These are phyloP conservation scores for Phialophora expanda DNA, from an alignment of 2,329 filamentous ascomycete genomes.

Conservation along the genomic window DNA sequence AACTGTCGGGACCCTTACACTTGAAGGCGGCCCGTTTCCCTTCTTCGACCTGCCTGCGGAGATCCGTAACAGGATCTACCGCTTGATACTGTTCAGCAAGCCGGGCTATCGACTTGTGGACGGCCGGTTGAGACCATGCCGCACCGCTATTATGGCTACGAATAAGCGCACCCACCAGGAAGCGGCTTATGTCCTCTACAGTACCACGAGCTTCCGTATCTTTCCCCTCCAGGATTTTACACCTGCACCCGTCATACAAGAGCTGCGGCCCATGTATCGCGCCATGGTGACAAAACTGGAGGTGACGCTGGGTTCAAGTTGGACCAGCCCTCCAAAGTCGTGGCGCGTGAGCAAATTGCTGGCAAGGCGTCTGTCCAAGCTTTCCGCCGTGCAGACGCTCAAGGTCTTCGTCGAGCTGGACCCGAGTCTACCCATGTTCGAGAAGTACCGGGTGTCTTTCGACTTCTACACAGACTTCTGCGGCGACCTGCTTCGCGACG, in stretches of 20 bases:
- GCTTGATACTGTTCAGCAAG: conserved; percentile 29
- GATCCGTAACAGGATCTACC: conserved; percentile 57
- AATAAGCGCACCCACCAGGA: conserved; percentile 57
- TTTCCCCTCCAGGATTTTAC: conserved; percentile 59
- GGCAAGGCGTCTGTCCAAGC: conserved; percentile 44
- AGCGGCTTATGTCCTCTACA: conserved; percentile 58
- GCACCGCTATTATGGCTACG: conserved; percentile 46
- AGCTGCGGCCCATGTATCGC: conserved; percentile 59
- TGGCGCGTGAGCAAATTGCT: conserved; percentile 59
- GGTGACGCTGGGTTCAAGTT: conserved; percentile 64
- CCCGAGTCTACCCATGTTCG: conserved; percentile 59
- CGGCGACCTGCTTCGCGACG: conserved; percentile 54
- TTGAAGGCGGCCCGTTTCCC: conserved; percentile 48
- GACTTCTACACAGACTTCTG: conserved; percentile 65
- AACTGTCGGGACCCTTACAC: conserved; percentile 5
- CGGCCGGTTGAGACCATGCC: conserved; percentile 24
- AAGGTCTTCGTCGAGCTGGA: conserved; percentile 65
- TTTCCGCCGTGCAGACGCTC: conserved; percentile 52
- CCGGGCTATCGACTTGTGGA: conserved; percentile 39
- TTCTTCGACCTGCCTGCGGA: conserved; percentile 62
- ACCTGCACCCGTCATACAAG: conserved; percentile 51
- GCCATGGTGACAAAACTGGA: conserved; percentile 59
- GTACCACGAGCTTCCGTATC: conserved; percentile 58
- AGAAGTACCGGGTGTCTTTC: conserved; percentile 62
- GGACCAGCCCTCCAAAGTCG: conserved; percentile 60